phyloP scores from a whole-genome alignment of 371 early-diverging fungal species.

The Actinomortierella ambigua region DNA sequence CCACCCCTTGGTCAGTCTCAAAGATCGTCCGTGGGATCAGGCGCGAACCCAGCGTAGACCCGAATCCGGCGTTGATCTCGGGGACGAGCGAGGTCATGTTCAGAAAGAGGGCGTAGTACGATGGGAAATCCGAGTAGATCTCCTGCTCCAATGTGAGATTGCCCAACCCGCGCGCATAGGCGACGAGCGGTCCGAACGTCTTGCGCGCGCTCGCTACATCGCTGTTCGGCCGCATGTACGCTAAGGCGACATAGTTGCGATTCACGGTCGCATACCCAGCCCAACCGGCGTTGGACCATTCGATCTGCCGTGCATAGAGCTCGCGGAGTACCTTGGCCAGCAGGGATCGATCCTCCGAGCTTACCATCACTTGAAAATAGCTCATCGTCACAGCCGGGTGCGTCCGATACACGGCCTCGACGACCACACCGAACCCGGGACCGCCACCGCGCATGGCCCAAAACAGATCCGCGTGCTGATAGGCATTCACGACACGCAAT shows the following conservation, averaged over 20 bases:
- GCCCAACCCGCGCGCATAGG: background rate
- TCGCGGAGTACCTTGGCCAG: background rate
- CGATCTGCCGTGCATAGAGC: background rate
- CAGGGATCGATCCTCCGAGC: slow-evolving; percentile 1
- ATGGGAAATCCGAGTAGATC: too few relatives aligned
- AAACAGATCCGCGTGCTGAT: slow-evolving; percentile 9
- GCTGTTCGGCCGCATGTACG: background rate
- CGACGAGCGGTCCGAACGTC: slow-evolving; percentile 12
- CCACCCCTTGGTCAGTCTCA: slow-evolving; percentile 2
- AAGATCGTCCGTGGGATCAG: slow-evolving; percentile 24
- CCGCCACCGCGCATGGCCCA: slow-evolving; percentile 20
- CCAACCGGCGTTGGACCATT: background rate
- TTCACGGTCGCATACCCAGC: background rate
- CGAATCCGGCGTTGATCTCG: slow-evolving; percentile 7
- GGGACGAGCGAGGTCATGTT: background rate
- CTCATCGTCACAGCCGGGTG: slow-evolving; percentile 10
- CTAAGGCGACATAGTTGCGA: background rate
- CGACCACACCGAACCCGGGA: slow-evolving; percentile 11
- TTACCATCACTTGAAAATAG: background rate
- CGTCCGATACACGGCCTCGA: slow-evolving; percentile 1
- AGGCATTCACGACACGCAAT: slow-evolving; percentile 3
- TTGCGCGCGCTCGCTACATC: background rate
- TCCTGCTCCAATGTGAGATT: too few relatives aligned
- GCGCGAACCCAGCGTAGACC: slow-evolving; percentile 22
- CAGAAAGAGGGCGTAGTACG: too few relatives aligned